phyloP scores from a whole-genome alignment of 495 filamentous ascomycete genomes.

The Trichoderma erinaceum region DNA sequence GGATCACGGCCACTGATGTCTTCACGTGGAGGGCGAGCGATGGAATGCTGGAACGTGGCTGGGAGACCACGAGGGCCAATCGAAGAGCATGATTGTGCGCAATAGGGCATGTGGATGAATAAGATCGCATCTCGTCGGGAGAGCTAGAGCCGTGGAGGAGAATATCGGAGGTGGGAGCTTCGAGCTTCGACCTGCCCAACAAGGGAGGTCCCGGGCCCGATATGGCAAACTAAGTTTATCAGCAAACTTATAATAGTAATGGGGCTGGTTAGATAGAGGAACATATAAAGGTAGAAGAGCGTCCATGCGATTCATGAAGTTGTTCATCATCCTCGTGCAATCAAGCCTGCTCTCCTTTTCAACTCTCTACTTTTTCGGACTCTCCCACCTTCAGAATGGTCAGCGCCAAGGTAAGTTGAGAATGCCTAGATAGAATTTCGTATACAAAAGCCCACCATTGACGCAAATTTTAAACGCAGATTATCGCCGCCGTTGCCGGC shows the following conservation, averaged over 20 bases:
- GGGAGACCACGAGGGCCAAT: not conserved
- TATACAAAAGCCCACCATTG: not conserved
- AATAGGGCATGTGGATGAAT: not conserved
- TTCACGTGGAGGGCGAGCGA: constrained; percentile 8
- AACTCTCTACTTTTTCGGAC: not conserved
- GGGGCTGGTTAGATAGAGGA: not conserved
- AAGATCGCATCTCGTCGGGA: not conserved
- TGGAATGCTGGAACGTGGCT: not conserved
- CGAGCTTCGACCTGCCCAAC: constrained; percentile 1
- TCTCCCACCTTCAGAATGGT: not conserved
- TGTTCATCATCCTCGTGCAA: not conserved
- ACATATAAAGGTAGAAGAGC: not conserved
- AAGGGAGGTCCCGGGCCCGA: not conserved
- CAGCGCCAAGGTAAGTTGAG: not conserved
- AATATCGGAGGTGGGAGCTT: not conserved
- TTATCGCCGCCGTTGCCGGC: not conserved
- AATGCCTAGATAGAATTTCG: too few species aligned
- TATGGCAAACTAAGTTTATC: not conserved
- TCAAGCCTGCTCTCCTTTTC: not conserved
- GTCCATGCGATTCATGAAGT: not conserved
- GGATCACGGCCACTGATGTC: not conserved
- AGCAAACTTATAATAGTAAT: not conserved
- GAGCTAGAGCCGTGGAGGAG: constrained; percentile 4
- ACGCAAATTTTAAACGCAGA: not conserved
- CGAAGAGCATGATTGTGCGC: not conserved